A percentile compares a stretch with the other conserved stretches of the same genome.
Evolutionary conservation across 352 stramenopile species (phyloP).

Genomic region (Phytopythium oedochilum): DNA sequence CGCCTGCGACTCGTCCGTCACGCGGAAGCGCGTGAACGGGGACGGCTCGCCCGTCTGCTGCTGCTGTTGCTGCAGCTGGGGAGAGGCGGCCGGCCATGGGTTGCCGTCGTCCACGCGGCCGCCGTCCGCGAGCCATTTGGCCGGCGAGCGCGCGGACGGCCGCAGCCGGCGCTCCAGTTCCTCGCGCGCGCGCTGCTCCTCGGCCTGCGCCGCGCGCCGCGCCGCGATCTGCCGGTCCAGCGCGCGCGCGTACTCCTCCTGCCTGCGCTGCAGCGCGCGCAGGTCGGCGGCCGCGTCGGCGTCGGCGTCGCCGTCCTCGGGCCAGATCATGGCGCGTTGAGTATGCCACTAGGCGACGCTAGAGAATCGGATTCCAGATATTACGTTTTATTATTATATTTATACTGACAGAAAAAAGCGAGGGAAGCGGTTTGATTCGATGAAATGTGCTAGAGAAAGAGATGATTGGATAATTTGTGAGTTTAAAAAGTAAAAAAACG

Average conservation of each 20-base stretch:
- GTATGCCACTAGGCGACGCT: no score
- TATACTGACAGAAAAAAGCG: not conserved
- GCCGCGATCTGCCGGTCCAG: constrained; percentile 69
- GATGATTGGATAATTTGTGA: not conserved
- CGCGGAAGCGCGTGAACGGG: constrained; percentile 43
- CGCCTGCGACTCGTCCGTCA: constrained; percentile 45
- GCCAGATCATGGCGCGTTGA: constrained; percentile 76
- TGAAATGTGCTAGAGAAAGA: constrained; percentile 4
- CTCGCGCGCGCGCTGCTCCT: constrained; percentile 48
- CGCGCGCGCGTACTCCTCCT: constrained; percentile 61
- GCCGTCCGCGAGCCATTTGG: constrained; percentile 70
- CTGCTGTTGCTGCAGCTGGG: constrained; percentile 15
- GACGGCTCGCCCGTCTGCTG: constrained; percentile 26
- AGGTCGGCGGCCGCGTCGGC: constrained; percentile 18
- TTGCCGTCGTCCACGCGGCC: constrained; percentile 24
- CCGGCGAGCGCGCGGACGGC: constrained; percentile 44
- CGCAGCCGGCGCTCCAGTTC: constrained; percentile 53
- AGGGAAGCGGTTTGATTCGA: constrained; percentile 41
- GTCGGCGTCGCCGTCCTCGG: constrained; percentile 26
- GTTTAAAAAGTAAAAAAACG: not conserved
- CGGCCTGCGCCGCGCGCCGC: constrained; percentile 34
- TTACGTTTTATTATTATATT: no score
- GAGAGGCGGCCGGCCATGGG: not conserved
- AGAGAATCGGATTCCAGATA: no score
- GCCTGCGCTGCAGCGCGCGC: constrained; percentile 39